These are phyloP conservation scores for Neofusicoccum sp. DNA, from an alignment of 2,329 filamentous ascomycete genomes.

Conservation along the genomic window DNA sequence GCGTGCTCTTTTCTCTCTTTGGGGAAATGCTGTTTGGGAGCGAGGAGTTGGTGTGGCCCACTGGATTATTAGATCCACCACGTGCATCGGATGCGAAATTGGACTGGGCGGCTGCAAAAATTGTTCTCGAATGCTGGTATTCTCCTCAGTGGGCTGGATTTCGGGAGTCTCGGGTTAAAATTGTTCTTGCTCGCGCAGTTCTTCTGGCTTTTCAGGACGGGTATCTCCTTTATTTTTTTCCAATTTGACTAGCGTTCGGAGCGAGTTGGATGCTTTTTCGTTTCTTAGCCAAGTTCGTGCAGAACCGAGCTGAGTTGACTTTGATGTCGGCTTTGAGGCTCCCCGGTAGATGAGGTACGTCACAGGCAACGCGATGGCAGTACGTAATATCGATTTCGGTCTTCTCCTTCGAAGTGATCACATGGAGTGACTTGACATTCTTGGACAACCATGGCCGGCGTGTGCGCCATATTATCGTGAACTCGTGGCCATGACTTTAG, in stretches of 20 bases:
- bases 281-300: neutral
- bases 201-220: neutral
- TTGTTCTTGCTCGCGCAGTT: neutral
- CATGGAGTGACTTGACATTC: no score
- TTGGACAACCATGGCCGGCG: no score
- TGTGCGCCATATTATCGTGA: no score
- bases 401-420: neutral
- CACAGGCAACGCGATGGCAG: neutral
- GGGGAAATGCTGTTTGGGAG: neutral
- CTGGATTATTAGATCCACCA: slow-evolving; percentile 12
- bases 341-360: slow-evolving; percentile 6
- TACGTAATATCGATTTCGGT: slow-evolving; percentile 7
- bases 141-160: no score
- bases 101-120: neutral
- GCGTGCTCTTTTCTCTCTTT: neutral
- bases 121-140: neutral
- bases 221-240: neutral
- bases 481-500: no score
- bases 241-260: slow-evolving; percentile 1
- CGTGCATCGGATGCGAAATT: neutral
- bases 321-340: neutral
- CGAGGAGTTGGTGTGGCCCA: slow-evolving; percentile 7
- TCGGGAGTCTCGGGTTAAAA: neutral
- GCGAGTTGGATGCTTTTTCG: neutral
- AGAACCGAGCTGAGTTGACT: neutral